These are phyloP conservation scores for Zarea fungicola DNA, from an alignment of 2,329 filamentous ascomycete species.

Conservation along the genomic window DNA sequence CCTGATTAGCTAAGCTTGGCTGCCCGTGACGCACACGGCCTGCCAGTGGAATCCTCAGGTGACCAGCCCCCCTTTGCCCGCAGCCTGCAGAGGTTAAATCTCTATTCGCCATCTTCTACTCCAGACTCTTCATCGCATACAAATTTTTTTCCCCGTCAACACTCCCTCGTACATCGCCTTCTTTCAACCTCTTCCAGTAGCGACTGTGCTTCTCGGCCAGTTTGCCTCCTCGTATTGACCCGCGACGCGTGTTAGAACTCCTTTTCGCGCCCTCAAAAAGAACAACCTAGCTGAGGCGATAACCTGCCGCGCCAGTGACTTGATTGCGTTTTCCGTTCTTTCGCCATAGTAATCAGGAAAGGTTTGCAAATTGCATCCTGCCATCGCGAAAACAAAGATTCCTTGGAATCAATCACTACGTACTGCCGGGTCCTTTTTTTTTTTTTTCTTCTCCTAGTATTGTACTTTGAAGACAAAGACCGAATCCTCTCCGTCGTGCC, in stretches of 20 bases:
- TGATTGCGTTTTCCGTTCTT: not conserved
- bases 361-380: not conserved
- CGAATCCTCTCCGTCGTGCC: conserved; percentile 3
- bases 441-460: conserved; percentile 7
- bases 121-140: not conserved
- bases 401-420: not conserved
- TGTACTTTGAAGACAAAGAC: conserved; percentile 10
- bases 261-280: not conserved
- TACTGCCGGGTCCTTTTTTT: conserved; percentile 4
- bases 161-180: conserved; percentile 6
- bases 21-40: not conserved
- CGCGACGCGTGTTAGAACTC: conserved; percentile 4
- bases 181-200: conserved; percentile 2
- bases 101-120: not conserved
- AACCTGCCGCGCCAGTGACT: conserved; percentile 9
- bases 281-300: conserved; percentile 2
- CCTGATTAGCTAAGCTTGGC: not conserved
- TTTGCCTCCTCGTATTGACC: conserved; percentile 10
- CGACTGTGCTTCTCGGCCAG: not conserved
- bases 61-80: not conserved
- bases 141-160: not conserved
- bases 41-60: not conserved
- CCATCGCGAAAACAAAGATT: not conserved
- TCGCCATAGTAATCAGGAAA: conserved; percentile 9
- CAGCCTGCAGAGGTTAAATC: not conserved